Base-by-base conservation (phyloP, 495 filamentous ascomycete species). In the Aspergillus affinis region DNA sequence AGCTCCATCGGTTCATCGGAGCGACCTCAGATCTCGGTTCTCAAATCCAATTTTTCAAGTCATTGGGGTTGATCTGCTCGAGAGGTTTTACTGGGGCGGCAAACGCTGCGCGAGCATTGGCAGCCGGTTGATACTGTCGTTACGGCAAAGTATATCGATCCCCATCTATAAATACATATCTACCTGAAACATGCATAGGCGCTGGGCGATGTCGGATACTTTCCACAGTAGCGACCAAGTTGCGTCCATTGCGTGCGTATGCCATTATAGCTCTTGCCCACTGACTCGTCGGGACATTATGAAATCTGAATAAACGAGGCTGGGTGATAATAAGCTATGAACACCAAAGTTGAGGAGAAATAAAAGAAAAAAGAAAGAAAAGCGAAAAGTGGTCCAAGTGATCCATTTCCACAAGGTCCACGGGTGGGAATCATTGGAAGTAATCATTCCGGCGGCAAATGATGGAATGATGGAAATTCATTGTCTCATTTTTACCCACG, bases 81-180 rank as follows among this genome's bases (percentile, higher is more conserved):
- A n/a, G n/a, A n/a, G n/a, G n/a, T n/a, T n/a, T n/a, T n/a, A n/a
- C n/a, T n/a, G n/a, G n/a, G n/a, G n/a, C n/a, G n/a, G n/a, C n/a
- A n/a, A n/a, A n/a, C n/a, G n/a, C n/a, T n/a, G n/a, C n/a, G n/a
- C n/a, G n/a, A n/a, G n/a, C n/a, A n/a, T n/a, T n/a, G n/a, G n/a
- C 12, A 1, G 36, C 41, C 41, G 52, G 30, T 54, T 46, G 51
- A 54, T 54, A 54, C 44, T 44, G 51, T 41, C 36, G 36, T 41
- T 15, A 41, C 36, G 36, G 36, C 36, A 13, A 15, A 54, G 6
- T 26, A 19, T 21, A 49, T 26, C 18, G 30, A 54, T 30, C 32
- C 23, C 51, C 51, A 21, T 54, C 52, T 54, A 45, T 21, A 54
- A 54, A 54, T 54, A 45, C 23, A 21, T 13, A 13, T 46, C 52